Percentiles rank a stretch among this genome's conserved stretches.
Conservation (phyloP, 345 rosid species). For the Gossypium bickii region DNA sequence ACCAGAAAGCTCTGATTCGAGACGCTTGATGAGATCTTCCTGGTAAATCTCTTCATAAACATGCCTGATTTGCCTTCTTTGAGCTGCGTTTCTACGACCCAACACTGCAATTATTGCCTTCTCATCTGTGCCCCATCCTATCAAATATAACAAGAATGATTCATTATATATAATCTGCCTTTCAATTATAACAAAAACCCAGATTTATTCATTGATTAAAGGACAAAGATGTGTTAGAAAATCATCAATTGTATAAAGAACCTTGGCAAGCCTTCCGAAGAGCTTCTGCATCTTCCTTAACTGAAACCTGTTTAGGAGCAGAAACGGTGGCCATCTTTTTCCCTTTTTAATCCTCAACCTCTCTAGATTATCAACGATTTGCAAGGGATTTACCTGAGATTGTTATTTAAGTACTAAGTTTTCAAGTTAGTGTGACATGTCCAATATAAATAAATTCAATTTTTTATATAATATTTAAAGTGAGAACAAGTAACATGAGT, state of each 20-base stretch:
- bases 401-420: neutral
- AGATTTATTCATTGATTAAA: neutral
- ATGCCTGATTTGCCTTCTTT: constrained; percentile 15
- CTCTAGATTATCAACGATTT: neutral
- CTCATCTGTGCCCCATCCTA: constrained; percentile 4
- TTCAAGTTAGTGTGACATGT: neutral
- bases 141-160: neutral
- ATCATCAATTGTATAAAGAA: neutral
- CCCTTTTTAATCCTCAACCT: neutral
- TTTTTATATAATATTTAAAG: no score
- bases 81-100: constrained; percentile 10
- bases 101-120: constrained; percentile 2
- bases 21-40: constrained; percentile 38
- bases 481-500: no score
- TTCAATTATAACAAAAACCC: neutral
- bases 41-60: constrained; percentile 9
- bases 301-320: neutral
- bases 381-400: neutral
- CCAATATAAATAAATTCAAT: no score
- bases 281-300: neutral
- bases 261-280: neutral
- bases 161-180: neutral
- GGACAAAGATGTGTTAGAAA: neutral
- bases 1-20: constrained; percentile 41
- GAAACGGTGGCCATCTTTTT: neutral